Percentiles rank a stretch among this genome's conserved stretches.
These are phyloP conservation scores for Brassica juncea DNA, from an alignment of 345 rosid species.

Conservation along the genomic window DNA sequence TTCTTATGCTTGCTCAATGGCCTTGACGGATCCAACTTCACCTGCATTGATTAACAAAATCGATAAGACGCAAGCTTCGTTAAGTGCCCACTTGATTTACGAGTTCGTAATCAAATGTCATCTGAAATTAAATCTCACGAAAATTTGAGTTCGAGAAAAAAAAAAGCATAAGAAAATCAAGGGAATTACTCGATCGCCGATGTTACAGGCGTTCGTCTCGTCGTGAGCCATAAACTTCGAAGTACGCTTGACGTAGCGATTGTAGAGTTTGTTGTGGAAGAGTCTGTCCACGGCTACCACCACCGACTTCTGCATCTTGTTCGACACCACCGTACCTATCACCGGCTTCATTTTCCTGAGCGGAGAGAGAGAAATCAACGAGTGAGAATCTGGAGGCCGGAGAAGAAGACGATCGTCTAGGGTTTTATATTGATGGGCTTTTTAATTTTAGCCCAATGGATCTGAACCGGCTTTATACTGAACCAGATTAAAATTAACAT, in stretches of 20 bases:
- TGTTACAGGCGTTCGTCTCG: constrained; percentile 67
- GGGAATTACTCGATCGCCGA: constrained; percentile 72
- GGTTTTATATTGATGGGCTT: constrained; percentile 23
- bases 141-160: too few species aligned
- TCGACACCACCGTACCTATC: constrained; percentile 45
- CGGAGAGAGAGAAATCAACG: neutral
- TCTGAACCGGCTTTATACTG: too few species aligned
- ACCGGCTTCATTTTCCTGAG: constrained; percentile 37
- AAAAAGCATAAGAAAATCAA: neutral
- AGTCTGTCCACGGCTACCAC: constrained; percentile 85
- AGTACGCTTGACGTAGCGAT: constrained; percentile 86
- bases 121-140: too few species aligned
- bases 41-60: constrained; percentile 40
- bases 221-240: constrained; percentile 98
- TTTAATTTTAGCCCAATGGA: neutral
- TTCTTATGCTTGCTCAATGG: constrained; percentile 91
- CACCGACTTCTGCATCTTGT: constrained; percentile 61
- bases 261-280: constrained; percentile 75
- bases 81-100: too few species aligned
- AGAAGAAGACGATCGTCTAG: constrained; percentile 13
- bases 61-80: neutral
- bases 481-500: neutral
- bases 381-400: neutral
- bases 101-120: too few species aligned
- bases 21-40: constrained; percentile 85